Evolutionary conservation across 1,284 basidiomycete genomes (phyloP), one percentile per base, ranked within the genome.

Genomic region (Moesziomyces aphidis): DNA sequence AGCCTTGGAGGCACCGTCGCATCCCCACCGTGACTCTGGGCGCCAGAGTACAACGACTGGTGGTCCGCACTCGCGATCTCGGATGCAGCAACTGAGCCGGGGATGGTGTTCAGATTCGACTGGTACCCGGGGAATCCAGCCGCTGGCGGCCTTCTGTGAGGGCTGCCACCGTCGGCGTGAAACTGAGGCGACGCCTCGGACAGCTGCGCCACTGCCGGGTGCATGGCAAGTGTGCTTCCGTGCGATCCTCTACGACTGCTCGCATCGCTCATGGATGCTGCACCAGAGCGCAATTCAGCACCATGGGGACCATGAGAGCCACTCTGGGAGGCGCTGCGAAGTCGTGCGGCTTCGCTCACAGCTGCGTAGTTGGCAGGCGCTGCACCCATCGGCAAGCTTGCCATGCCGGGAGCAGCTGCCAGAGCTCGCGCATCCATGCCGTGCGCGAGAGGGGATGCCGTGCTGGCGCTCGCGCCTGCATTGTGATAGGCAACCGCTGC

Each of bases 81-180:
- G 10, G 67, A 70, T 1, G 42, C 55, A 15, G 65, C 60, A 3
- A 60, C 50, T 6, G 67, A 70, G 50, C 67, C 67, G n/a, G 61
- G 67, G 13, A 70, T 70, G 15, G 67, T 60, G 42, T 45, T 55
- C 50, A 70, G 21, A 17, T 53, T 53, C 11, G 67, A 60, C 39
- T 50, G 61, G 15, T 45, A 58, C 22, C 61, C 61, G 10, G 50
- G 45, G 9, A 60, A 19, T 5, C 67, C 61, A 5, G 61, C 61
- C 2, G 61, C 61, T 2, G 67, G 61, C 17, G 51, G 52, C 26
- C 60, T 48, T n/a, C 61, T 55, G n/a, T 48, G 39, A 17, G 44
- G 55, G 17, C 22, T 50, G 1, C 58, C 55, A n/a, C 46, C 55
- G 8, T 67, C 64, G 23, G 17, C 36, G 1, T 43, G 54, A 39